These are phyloP conservation scores for Linderniella brevidens DNA, from an alignment of 257 asterid genomes.

Conservation along the genomic window DNA sequence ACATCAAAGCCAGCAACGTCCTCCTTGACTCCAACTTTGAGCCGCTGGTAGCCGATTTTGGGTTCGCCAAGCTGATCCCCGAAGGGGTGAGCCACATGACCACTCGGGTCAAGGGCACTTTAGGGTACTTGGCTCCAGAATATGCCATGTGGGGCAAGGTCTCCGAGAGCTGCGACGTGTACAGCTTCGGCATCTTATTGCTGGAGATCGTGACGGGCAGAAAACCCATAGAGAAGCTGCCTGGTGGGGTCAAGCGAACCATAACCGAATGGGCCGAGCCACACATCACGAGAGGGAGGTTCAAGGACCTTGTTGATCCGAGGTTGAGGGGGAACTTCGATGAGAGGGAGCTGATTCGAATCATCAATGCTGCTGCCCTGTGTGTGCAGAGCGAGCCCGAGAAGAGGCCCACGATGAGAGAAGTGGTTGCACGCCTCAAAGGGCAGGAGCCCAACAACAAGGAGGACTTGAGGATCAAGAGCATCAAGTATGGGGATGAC, in stretches of 20 bases:
- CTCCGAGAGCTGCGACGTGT: conserved; percentile 78
- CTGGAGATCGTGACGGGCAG: conserved; percentile 88
- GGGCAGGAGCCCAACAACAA: conserved; percentile 14
- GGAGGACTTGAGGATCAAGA: conserved; percentile 22
- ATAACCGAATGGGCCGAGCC: conserved; percentile 84
- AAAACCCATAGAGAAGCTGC: conserved; percentile 64
- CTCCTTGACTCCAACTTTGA: conserved; percentile 57
- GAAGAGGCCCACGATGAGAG: conserved; percentile 72
- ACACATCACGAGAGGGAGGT: conserved; percentile 38
- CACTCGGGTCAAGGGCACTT: conserved; percentile 72
- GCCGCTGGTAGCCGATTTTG: conserved; percentile 83
- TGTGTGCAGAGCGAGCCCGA: conserved; percentile 51
- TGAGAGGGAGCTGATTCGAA: conserved; percentile 68
- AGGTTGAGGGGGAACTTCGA: conserved; percentile 42
- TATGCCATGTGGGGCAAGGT: conserved; percentile 84
- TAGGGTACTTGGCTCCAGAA: conserved; percentile 88
- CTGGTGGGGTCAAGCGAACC: conserved; percentile 26
- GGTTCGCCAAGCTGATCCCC: conserved; percentile 72
- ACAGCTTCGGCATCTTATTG: conserved; percentile 82
- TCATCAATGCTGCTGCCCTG: conserved; percentile 42
- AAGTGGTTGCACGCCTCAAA: conserved; percentile 57
- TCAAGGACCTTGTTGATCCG: conserved; percentile 52
- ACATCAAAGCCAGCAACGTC: conserved; percentile 80
- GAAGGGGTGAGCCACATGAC: conserved; percentile 88
- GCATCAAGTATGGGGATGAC: conserved; percentile 53